Evolutionary conservation across 2,329 filamentous ascomycete species (phyloP).

Genomic region (Didymella glomerata): DNA sequence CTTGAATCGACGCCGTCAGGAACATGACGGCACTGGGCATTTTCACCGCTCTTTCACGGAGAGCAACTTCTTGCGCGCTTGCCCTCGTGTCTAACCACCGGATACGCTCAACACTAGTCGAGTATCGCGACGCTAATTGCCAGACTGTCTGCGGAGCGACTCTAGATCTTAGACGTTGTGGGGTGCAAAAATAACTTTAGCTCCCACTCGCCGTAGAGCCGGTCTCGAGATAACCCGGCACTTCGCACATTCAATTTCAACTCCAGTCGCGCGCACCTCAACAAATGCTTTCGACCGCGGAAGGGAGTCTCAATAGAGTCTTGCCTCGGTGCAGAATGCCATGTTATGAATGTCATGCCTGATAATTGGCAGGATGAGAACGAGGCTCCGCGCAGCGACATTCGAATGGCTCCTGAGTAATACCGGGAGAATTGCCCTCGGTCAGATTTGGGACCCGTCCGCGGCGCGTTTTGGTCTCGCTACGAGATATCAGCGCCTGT

Average conservation of each 20-base stretch:
- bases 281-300: constrained; percentile 20
- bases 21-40: constrained; percentile 7
- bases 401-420: constrained; percentile 18
- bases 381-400: constrained; percentile 17
- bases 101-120: constrained; percentile 9
- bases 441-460: constrained; percentile 14
- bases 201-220: constrained; percentile 7
- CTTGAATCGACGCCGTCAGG: constrained; percentile 7
- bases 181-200: constrained; percentile 18
- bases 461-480: constrained; percentile 17
- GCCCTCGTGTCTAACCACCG: constrained; percentile 12
- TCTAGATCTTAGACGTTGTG: constrained; percentile 12
- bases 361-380: constrained; percentile 15
- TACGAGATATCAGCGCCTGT: constrained; percentile 21
- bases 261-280: constrained; percentile 9
- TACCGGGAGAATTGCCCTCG: constrained; percentile 21
- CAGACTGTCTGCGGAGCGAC: constrained; percentile 4
- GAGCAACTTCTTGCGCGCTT: constrained; percentile 10
- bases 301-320: constrained; percentile 22
- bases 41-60: constrained; percentile 21
- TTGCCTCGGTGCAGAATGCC: constrained; percentile 24
- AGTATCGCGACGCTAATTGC: constrained; percentile 14
- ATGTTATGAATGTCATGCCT: constrained; percentile 9
- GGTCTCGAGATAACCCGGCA: constrained; percentile 7
- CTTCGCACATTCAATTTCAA: constrained; percentile 5